phyloP scores from a whole-genome alignment of 2,329 filamentous ascomycete genomes.

The Mycosphaerelloides madeirae region DNA sequence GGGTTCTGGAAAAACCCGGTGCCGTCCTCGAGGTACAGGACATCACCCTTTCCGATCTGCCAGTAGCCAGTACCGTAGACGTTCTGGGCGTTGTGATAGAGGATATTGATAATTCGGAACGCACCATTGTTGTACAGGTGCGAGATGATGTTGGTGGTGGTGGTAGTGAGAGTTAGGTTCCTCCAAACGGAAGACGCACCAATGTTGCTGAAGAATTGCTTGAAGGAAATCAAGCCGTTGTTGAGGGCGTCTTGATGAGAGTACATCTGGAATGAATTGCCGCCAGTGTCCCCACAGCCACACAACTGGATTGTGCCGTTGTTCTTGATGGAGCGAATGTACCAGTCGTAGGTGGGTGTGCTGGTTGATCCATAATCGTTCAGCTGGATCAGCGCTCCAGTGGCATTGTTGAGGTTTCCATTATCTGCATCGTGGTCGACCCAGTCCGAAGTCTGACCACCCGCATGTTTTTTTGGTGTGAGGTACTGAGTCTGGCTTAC shows the following conservation, averaged over 20 bases:
- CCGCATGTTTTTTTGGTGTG: neutral
- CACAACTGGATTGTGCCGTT: conserved; percentile 9
- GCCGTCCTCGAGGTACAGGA: conserved; percentile 10
- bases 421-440: conserved; percentile 9
- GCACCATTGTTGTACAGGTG: conserved; percentile 14
- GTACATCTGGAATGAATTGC: conserved; percentile 5
- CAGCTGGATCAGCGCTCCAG: conserved; percentile 7
- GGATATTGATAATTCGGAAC: conserved; percentile 12
- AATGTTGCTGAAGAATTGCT: conserved; percentile 6
- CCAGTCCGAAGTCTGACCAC: conserved; percentile 10
- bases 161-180: conserved; percentile 1
- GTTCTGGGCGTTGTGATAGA: conserved; percentile 9
- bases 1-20: conserved; percentile 6
- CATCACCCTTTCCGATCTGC: conserved; percentile 8
- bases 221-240: conserved; percentile 12
- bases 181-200: conserved; percentile 4
- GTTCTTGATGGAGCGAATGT: conserved; percentile 6
- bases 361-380: conserved; percentile 5
- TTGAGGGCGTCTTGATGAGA: neutral
- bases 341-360: conserved; percentile 5
- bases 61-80: conserved; percentile 10
- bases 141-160: neutral
- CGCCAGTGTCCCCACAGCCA: conserved; percentile 9
- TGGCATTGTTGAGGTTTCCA: conserved; percentile 8
- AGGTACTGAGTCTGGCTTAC: conserved; percentile 6